Conservation (phyloP, 768 basidiomycete genomes). For the Tricholoma matsutake region DNA sequence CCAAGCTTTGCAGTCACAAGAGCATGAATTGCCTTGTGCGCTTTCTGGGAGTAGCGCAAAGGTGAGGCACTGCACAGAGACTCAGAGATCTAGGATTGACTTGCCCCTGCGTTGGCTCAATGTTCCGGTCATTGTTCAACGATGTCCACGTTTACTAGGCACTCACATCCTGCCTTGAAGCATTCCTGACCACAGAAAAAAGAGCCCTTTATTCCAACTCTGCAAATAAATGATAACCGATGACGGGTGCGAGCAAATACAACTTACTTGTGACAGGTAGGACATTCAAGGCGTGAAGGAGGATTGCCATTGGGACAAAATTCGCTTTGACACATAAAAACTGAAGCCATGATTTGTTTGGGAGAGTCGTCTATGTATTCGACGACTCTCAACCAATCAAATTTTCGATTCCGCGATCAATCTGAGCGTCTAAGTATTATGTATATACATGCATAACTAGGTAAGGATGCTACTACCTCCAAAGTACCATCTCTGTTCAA, state of each 20-base stretch:
- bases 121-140: conserved; percentile 4
- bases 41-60: conserved; percentile 54
- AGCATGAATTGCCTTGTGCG: conserved; percentile 75
- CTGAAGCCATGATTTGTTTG: conserved; percentile 16
- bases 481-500: background rate
- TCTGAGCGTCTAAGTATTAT: background rate
- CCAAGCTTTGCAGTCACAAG: conserved; percentile 34
- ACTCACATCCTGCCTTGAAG: conserved; percentile 92
- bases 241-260: conserved; percentile 1
- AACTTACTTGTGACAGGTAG: conserved; percentile 86
- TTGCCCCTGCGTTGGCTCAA: conserved; percentile 20
- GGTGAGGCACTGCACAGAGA: conserved; percentile 2
- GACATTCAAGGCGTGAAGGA: conserved; percentile 85
- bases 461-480: background rate
- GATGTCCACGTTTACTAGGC: background rate
- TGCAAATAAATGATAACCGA: conserved; percentile 27
- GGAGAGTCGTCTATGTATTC: background rate
- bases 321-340: conserved; percentile 62
- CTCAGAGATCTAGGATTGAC: conserved; percentile 9
- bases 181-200: conserved; percentile 95
- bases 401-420: background rate
- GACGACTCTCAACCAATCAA: background rate
- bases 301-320: conserved; percentile 80
- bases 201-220: conserved; percentile 78
- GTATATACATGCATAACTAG: conserved; percentile 2